phyloP scores from a whole-genome alignment of 1,139 yeast genomes.

The Candida frijolesensis region DNA sequence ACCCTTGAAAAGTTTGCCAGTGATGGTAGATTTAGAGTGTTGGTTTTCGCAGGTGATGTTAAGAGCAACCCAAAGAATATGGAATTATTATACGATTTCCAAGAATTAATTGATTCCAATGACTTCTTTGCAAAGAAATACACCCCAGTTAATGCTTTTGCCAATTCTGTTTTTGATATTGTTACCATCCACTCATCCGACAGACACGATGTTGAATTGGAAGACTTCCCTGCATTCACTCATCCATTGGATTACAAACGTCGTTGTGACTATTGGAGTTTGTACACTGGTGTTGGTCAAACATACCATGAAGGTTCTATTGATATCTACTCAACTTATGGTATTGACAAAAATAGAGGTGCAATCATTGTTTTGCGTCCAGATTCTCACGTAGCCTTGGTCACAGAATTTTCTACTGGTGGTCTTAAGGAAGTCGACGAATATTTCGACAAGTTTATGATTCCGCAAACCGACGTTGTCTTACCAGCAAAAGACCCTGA shows the following conservation, averaged over 20 bases:
- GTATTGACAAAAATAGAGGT: slow-evolving; percentile 26
- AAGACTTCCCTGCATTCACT: slow-evolving; percentile 28
- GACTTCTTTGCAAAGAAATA: slow-evolving; percentile 22
- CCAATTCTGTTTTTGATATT: slow-evolving; percentile 24
- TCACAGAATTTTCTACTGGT: slow-evolving; percentile 18
- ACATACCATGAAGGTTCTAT: slow-evolving; percentile 13
- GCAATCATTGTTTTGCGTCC: slow-evolving; percentile 32
- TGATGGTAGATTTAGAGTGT: slow-evolving; percentile 28
- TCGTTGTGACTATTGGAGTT: slow-evolving; percentile 31
- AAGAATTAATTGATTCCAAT: slow-evolving; percentile 17
- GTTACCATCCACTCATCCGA: slow-evolving; percentile 24
- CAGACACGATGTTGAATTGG: slow-evolving; percentile 21
- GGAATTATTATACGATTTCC: slow-evolving; percentile 17
- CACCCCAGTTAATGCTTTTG: slow-evolving; percentile 26
- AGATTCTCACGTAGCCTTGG: slow-evolving; percentile 35
- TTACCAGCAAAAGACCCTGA: slow-evolving; percentile 12
- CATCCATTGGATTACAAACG: slow-evolving; percentile 25
- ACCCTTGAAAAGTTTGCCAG: slow-evolving; percentile 24
- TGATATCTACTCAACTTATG: slow-evolving; percentile 23
- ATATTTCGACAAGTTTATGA: slow-evolving; percentile 25
- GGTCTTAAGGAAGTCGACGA: slow-evolving; percentile 23
- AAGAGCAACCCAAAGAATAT: slow-evolving; percentile 13
- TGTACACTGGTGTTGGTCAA: slow-evolving; percentile 24
- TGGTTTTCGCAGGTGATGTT: slow-evolving; percentile 27
- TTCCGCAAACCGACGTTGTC: slow-evolving; percentile 18